Percentiles rank a stretch among this genome's conserved stretches.
Evolutionary conservation across 345 rosid species (phyloP).

Genomic region (Gossypium anomalum): DNA sequence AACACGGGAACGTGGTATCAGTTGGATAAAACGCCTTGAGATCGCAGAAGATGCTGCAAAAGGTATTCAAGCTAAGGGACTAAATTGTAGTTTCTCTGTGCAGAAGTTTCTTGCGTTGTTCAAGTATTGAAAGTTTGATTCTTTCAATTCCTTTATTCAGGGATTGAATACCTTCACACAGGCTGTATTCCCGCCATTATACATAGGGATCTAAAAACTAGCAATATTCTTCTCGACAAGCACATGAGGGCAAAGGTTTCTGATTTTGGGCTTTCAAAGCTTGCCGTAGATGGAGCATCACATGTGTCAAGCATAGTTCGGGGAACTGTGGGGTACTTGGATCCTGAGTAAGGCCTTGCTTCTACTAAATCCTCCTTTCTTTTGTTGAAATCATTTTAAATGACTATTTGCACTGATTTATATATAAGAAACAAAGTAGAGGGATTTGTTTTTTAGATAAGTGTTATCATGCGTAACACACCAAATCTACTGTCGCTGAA

Average conservation of each 20-base stretch:
- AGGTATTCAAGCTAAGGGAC: slow-evolving; percentile 39
- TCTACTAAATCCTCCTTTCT: slow-evolving; percentile 5
- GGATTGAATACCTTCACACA: slow-evolving; percentile 94
- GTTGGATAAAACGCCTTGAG: slow-evolving; percentile 93
- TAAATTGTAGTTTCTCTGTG: not conserved
- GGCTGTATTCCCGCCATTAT: slow-evolving; percentile 97
- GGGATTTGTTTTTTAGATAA: not conserved
- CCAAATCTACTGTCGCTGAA: not conserved
- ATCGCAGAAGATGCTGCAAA: slow-evolving; percentile 95
- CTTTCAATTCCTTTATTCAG: slow-evolving; percentile 31
- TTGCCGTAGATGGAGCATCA: slow-evolving; percentile 82
- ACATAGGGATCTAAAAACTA: slow-evolving; percentile 91
- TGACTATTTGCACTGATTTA: not conserved
- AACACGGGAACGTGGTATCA: slow-evolving; percentile 52
- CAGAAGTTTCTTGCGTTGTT: not conserved
- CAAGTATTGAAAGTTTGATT: slow-evolving; percentile 9
- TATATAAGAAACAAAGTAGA: too few species aligned
- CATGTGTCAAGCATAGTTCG: slow-evolving; percentile 97
- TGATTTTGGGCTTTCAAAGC: slow-evolving; percentile 91
- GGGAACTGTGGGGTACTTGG: slow-evolving; percentile 97
- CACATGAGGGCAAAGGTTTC: slow-evolving; percentile 91
- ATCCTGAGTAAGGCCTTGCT: slow-evolving; percentile 78
- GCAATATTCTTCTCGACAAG: slow-evolving; percentile 90
- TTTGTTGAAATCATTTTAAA: slow-evolving; percentile 13
- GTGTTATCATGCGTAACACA: not conserved